Evolutionary conservation across 768 basidiomycete species (phyloP), one percentile per base, ranked within the genome.

Genomic region (button mushroom (Agaricus bisporus)): DNA sequence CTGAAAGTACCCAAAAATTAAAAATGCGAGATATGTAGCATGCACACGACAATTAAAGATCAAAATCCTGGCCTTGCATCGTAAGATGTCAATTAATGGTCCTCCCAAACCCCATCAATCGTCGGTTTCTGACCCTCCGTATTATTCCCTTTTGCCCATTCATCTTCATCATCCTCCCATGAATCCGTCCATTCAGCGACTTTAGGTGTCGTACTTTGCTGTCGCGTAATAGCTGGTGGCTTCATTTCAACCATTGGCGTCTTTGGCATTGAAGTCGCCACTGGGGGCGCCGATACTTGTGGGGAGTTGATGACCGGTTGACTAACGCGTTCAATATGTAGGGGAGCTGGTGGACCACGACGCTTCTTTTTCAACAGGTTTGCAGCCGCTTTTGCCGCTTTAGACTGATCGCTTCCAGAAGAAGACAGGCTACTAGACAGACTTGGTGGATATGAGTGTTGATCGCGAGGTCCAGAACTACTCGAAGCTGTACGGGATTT

Each of bases 401-500:
- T 57, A 38, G 35, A 51, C 8, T 41, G 50, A 15, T 48, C 37
- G 57, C 58, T 61, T 56, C 68, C 60, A 14, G 70, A 63, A 29
- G 65, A 59, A 39, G 68, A 65, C 4, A 71, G 73, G 1, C 76
- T 74, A 56, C 68, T 73, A 15, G 71, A 65, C 20, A 74, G 68
- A 58, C 75, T 79, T 12, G 86, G 86, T 28, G 86, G 86, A 62
- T 88, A 87, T 22, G 80, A 74, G 58, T 85, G 81, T 32, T 66
- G 52, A 1, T 72, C 72, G 11, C 66, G 60, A n/a, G 63, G 58
- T 45, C 65, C 65, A n/a, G 66, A 64, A 9, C 60, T 60, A 10
- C 70, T 68, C 32, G 67, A 68, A 9, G 71, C 67, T 9, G 66
- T 65, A 18, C 68, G 60, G 4, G 72, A 72, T 63, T 79, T 79